These are phyloP conservation scores for Nectriaceae sp. DNA, from an alignment of 2,329 filamentous ascomycete genomes.

Conservation along the genomic window DNA sequence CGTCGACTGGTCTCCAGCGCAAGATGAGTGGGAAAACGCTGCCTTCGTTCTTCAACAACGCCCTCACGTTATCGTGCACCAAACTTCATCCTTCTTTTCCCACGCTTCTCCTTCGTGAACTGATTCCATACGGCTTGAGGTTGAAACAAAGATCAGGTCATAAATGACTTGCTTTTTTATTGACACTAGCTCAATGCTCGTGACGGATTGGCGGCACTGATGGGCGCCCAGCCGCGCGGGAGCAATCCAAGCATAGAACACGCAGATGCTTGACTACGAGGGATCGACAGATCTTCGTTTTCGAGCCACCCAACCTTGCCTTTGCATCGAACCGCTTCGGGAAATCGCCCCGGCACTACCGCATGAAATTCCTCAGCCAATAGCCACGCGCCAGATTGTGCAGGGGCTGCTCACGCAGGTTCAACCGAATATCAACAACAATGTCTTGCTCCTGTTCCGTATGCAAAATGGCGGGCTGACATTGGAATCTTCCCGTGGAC, in stretches of 20 bases:
- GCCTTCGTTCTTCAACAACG: neutral
- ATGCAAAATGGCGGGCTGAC: neutral
- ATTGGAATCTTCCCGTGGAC: too few relatives aligned
- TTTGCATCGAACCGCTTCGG: constrained; percentile 23
- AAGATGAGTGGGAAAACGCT: neutral
- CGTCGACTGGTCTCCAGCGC: neutral
- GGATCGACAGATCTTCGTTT: constrained; percentile 28
- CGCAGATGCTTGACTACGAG: neutral
- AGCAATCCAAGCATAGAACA: too few relatives aligned
- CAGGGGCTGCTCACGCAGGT: neutral
- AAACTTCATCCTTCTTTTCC: neutral
- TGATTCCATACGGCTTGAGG: too few relatives aligned
- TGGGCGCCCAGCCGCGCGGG: constrained; percentile 15
- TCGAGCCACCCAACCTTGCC: constrained; percentile 27
- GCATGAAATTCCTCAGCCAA: constrained; percentile 15
- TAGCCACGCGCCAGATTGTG: constrained; percentile 3
- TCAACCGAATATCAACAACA: neutral
- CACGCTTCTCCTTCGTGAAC: neutral
- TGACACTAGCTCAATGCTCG: too few relatives aligned
- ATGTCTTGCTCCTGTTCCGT: neutral
- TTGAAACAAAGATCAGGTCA: too few relatives aligned
- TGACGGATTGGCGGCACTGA: neutral
- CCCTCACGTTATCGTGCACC: neutral
- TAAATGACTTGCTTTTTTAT: neutral
- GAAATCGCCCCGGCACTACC: constrained; percentile 24